Conservation (phyloP, 148 eudicot genomes). For the Arbutus unedo region DNA sequence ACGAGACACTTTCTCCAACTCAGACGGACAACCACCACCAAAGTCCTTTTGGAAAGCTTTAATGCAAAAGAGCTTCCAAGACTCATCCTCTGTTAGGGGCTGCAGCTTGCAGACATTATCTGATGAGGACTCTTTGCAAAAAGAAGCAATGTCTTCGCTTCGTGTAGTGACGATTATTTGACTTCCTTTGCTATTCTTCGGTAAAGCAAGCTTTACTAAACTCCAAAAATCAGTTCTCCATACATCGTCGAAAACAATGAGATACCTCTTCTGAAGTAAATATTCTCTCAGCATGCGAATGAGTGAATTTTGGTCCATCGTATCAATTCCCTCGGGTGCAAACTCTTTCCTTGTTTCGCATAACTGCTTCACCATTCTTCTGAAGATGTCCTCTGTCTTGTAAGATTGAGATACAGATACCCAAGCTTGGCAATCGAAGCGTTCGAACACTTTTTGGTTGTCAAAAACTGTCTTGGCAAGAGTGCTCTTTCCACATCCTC, state of each 20-base stretch:
- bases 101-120: background rate
- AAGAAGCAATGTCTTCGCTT: background rate
- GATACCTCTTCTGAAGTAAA: background rate
- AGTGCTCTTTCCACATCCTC: background rate
- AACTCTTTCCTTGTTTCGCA: background rate
- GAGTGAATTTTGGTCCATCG: background rate
- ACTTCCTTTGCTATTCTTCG: background rate
- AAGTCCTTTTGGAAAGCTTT: background rate
- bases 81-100: background rate
- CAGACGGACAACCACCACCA: background rate
- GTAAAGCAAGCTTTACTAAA: background rate
- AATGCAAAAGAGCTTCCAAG: conserved; percentile 2
- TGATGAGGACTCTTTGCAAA: background rate
- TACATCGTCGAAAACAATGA: background rate
- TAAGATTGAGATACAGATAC: background rate
- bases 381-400: background rate
- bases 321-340: background rate
- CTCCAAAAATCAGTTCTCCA: background rate
- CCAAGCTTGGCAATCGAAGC: background rate
- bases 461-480: background rate
- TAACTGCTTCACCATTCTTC: background rate
- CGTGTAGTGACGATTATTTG: background rate
- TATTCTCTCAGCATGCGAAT: background rate
- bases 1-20: background rate
- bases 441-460: background rate